Conservation (phyloP, 1,139 yeast genomes). For the Saccharomyces hybrid region DNA sequence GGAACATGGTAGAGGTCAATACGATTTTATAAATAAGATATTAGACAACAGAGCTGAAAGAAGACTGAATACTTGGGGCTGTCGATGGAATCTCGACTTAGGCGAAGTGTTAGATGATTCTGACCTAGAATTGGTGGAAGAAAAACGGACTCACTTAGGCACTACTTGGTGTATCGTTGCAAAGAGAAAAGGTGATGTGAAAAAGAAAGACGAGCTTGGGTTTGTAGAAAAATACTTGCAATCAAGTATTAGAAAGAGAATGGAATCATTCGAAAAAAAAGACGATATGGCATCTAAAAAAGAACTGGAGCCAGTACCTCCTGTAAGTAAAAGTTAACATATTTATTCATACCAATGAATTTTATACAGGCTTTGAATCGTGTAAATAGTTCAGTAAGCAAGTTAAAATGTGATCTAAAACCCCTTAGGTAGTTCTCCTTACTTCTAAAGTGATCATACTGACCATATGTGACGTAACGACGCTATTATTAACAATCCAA, state of each 20-base stretch:
- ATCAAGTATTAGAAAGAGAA: constrained; percentile 17
- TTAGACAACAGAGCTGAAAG: constrained; percentile 77
- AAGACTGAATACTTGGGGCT: constrained; percentile 90
- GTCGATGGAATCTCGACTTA: constrained; percentile 93
- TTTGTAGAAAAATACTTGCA: constrained; percentile 41
- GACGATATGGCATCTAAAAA: background rate
- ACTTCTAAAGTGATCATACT: too few species aligned
- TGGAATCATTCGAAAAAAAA: constrained; percentile 11
- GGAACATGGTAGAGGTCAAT: constrained; percentile 88
- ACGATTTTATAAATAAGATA: constrained; percentile 67
- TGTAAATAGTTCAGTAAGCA: background rate
- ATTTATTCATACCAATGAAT: too few species aligned
- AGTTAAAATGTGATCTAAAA: background rate
- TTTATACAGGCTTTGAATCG: background rate
- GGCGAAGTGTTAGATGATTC: constrained; percentile 77
- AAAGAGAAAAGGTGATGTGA: constrained; percentile 60
- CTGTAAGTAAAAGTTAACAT: background rate
- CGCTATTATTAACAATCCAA: background rate
- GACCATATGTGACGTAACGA: too few species aligned
- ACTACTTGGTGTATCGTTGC: constrained; percentile 83
- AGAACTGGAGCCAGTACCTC: background rate
- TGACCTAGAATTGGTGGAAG: constrained; percentile 75
- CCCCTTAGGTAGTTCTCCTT: too few species aligned
- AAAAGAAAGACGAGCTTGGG: constrained; percentile 39
- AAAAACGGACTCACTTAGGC: constrained; percentile 81